Percentiles rank a stretch among this genome's conserved stretches.
These are phyloP conservation scores for Backusella parvicylindrica DNA, from an alignment of 192 early-diverging fungal species.

Conservation along the genomic window DNA sequence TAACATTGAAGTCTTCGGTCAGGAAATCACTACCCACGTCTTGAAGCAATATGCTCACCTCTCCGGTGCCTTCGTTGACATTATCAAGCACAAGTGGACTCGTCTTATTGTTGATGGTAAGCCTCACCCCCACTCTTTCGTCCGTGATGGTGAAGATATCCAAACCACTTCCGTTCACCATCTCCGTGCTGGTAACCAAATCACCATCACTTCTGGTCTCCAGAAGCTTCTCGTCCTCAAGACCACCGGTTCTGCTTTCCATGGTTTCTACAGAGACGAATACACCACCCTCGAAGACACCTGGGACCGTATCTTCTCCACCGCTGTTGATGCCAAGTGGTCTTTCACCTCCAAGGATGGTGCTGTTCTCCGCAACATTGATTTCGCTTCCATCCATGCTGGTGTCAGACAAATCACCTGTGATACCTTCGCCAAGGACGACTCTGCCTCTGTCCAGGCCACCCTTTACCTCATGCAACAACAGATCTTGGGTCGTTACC, in stretches of 20 bases:
- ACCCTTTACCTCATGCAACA: conserved; percentile 78
- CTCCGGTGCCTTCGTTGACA: conserved; percentile 56
- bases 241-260: conserved; percentile 81
- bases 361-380: conserved; percentile 31
- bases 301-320: conserved; percentile 76
- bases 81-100: conserved; percentile 74
- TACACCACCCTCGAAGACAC: conserved; percentile 71
- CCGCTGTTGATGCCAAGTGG: conserved; percentile 69
- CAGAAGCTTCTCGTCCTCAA: conserved; percentile 71
- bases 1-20: conserved; percentile 68
- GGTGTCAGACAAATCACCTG: conserved; percentile 64
- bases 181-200: conserved; percentile 34
- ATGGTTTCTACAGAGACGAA: conserved; percentile 67
- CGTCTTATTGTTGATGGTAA: conserved; percentile 61
- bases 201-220: conserved; percentile 62
- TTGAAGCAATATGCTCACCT: conserved; percentile 72
- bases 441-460: conserved; percentile 76
- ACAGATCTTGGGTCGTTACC: conserved; percentile 55
- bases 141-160: conserved; percentile 67
- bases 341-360: conserved; percentile 37
- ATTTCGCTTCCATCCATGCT: conserved; percentile 53
- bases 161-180: conserved; percentile 58
- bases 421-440: conserved; percentile 73
- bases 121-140: conserved; percentile 70
- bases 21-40: conserved; percentile 66